Conservation (phyloP, 345 rosid genomes). For the Eucalyptus sideroxylon region DNA sequence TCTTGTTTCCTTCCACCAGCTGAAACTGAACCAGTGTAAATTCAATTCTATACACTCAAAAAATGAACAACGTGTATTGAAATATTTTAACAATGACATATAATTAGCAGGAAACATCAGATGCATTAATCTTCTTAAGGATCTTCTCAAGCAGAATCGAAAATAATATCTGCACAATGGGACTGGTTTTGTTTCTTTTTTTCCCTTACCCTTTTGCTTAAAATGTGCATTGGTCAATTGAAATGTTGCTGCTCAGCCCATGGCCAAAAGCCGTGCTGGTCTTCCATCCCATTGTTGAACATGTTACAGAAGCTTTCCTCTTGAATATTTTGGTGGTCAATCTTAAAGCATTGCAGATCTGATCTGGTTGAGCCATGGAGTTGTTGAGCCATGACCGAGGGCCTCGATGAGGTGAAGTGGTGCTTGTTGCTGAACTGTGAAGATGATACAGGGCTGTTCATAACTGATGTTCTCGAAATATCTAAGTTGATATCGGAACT, state of each 20-base stretch:
- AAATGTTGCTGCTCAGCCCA: neutral
- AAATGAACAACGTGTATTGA: neutral
- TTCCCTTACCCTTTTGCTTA: neutral
- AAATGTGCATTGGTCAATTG: neutral
- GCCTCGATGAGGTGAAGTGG: neutral
- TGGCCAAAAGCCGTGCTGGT: neutral
- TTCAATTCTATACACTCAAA: neutral
- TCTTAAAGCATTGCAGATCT: neutral
- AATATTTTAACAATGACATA: neutral
- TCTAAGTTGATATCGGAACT: neutral
- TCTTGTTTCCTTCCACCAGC: neutral
- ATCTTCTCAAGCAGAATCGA: neutral
- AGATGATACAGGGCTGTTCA: neutral
- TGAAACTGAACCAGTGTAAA: neutral
- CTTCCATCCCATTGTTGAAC: neutral
- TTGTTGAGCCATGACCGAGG: neutral
- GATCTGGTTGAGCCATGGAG: neutral
- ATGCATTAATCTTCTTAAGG: neutral
- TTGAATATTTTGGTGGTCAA: neutral
- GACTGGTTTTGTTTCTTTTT: neutral
- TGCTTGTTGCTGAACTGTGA: neutral
- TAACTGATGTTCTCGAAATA: neutral
- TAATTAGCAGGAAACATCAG: neutral
- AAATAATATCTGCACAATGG: neutral
- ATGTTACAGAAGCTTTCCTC: constrained; percentile 19